Evolutionary conservation across 331 rosid genomes (phyloP).

Genomic region (Dryas integrifolia): DNA sequence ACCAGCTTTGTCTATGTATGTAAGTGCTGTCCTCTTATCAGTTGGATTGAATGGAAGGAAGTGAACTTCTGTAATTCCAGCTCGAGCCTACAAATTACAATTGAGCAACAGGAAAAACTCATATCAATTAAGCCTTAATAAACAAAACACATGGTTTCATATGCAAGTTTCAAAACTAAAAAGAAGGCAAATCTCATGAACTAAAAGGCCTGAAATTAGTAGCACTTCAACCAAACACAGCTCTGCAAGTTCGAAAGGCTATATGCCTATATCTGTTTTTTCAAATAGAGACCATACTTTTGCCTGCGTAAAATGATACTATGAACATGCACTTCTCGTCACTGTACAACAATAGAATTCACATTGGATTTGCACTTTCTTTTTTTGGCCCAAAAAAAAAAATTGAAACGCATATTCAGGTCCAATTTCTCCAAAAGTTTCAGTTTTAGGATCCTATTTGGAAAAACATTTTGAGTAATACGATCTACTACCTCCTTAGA

Average conservation of each 20-base stretch:
- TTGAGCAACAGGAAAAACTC: not conserved
- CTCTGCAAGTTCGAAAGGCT: not conserved
- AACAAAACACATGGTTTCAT: not conserved
- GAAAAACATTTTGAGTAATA: not conserved
- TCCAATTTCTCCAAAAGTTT: not conserved
- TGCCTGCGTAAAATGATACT: not conserved
- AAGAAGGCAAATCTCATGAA: not conserved
- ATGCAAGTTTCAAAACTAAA: not conserved
- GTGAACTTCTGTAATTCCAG: constrained; percentile 57
- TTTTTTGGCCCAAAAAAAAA: not conserved
- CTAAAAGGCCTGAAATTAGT: not conserved
- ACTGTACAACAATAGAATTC: not conserved
- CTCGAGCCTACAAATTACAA: constrained; percentile 40
- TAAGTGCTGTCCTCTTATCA: constrained; percentile 73
- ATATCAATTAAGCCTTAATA: not conserved
- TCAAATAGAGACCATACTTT: not conserved
- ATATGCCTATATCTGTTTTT: not conserved
- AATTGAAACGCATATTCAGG: not conserved
- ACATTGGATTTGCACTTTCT: not conserved
- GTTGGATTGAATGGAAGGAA: constrained; percentile 76
- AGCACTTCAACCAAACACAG: not conserved
- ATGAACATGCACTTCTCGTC: not conserved
- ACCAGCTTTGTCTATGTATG: constrained; percentile 59
- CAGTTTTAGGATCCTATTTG: not conserved
- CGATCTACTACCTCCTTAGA: constrained; percentile 32